Conservation (phyloP, 2,329 filamentous ascomycete species). For the Monosporascus sp. region DNA sequence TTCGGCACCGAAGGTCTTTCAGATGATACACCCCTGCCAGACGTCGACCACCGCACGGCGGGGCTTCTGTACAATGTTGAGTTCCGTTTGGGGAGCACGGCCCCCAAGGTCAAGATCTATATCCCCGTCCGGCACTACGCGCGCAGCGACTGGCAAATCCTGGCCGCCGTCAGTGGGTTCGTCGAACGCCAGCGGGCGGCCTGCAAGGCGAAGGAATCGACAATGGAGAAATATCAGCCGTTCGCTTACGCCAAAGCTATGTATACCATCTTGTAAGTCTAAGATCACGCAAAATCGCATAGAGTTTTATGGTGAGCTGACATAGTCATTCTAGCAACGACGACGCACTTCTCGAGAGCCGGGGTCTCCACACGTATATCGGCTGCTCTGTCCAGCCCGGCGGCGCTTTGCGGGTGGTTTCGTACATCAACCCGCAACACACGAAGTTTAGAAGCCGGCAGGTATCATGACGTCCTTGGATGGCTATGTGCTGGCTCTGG, state of each 20-base stretch:
- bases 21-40: slow-evolving; percentile 4
- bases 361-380: slow-evolving; percentile 4
- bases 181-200: slow-evolving; percentile 1
- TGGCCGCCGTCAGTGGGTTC: background rate
- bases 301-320: background rate
- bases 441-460: background rate
- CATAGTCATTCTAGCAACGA: background rate
- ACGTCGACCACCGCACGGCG: slow-evolving; percentile 24
- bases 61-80: slow-evolving; percentile 11
- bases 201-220: background rate
- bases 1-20: slow-evolving; percentile 10
- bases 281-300: background rate
- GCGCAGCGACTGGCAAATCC: slow-evolving; percentile 1
- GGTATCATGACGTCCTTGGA: no score
- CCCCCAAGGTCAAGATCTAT: slow-evolving; percentile 6
- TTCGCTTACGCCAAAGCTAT: slow-evolving; percentile 2
- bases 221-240: background rate
- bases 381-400: slow-evolving; percentile 1
- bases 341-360: background rate
- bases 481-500: no score
- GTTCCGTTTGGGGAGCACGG: slow-evolving; percentile 3
- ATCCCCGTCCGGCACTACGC: slow-evolving; percentile 12
- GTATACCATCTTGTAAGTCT: slow-evolving; percentile 6
- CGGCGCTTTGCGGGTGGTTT: slow-evolving; percentile 2
- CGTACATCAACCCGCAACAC: slow-evolving; percentile 5